phyloP scores from a whole-genome alignment of 768 basidiomycete species.

The Phanerochaete sordida region DNA sequence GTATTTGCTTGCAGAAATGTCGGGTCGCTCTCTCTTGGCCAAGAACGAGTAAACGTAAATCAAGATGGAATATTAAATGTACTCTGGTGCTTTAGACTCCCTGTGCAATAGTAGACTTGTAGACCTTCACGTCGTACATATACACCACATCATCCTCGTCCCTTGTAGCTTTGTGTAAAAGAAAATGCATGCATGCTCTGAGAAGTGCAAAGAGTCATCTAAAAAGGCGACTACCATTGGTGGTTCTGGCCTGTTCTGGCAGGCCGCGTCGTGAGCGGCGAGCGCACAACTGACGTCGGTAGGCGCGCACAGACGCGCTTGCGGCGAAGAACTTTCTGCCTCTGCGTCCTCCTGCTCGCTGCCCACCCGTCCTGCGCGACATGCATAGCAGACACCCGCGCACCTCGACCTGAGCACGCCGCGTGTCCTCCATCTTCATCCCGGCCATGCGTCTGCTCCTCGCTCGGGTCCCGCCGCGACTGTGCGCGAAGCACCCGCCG shows the following conservation, averaged over 20 bases:
- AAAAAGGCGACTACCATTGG: too few species aligned
- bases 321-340: not conserved
- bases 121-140: not conserved
- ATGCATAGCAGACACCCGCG: not conserved
- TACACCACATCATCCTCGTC: too few species aligned
- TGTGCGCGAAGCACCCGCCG: not conserved
- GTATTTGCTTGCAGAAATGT: slow-evolving; percentile 22
- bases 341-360: not conserved
- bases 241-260: too few species aligned
- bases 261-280: too few species aligned
- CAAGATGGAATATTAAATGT: slow-evolving; percentile 4
- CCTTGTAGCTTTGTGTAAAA: too few species aligned
- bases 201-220: too few species aligned
- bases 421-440: not conserved
- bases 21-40: slow-evolving; percentile 27
- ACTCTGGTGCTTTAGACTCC: not conserved
- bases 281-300: not conserved
- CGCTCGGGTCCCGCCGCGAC: not conserved
- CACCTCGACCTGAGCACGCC: not conserved
- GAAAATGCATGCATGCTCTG: too few species aligned
- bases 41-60: slow-evolving; percentile 17
- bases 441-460: not conserved
- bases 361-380: not conserved
- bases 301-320: not conserved
- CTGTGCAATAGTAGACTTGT: not conserved